Evolutionary conservation across 257 asterid genomes (phyloP).

Genomic region (Lithospermum erythrorhizon): DNA sequence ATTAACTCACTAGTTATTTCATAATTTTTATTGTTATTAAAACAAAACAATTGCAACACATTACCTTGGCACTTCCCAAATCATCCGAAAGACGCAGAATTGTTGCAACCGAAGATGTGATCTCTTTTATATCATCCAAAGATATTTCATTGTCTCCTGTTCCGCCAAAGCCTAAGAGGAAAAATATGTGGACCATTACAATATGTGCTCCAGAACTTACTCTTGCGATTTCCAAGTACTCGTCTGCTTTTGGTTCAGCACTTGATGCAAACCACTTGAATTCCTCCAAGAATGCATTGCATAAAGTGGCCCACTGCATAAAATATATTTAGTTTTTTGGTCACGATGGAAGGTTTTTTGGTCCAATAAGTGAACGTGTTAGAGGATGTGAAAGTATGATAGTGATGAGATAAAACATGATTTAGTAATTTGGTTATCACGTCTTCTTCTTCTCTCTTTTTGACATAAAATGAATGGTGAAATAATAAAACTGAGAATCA

Average conservation of each 20-base stretch:
- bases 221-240: slow-evolving; percentile 32
- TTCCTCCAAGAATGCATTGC: slow-evolving; percentile 37
- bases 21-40: not conserved
- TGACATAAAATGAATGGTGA: too few relatives aligned
- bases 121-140: slow-evolving; percentile 11
- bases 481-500: not conserved
- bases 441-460: too few relatives aligned
- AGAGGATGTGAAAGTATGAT: too few relatives aligned
- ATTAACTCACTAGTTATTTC: not conserved
- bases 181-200: slow-evolving; percentile 20
- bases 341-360: not conserved
- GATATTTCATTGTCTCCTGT: not conserved
- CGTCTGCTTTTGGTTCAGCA: slow-evolving; percentile 12
- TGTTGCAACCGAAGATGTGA: slow-evolving; percentile 23
- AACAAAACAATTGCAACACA: not conserved
- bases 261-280: slow-evolving; percentile 24
- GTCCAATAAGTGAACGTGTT: too few relatives aligned
- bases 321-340: not conserved
- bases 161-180: slow-evolving; percentile 22
- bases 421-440: too few relatives aligned
- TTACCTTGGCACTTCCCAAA: slow-evolving; percentile 29
- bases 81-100: slow-evolving; percentile 34
- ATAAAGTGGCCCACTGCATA: slow-evolving; percentile 44
- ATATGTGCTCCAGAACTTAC: slow-evolving; percentile 35
- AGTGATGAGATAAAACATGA: too few relatives aligned